A percentile compares a stretch with the other conserved stretches of the same genome.
phyloP scores from a whole-genome alignment of 2,329 filamentous ascomycete genomes.

The Cordyceps militaris region DNA sequence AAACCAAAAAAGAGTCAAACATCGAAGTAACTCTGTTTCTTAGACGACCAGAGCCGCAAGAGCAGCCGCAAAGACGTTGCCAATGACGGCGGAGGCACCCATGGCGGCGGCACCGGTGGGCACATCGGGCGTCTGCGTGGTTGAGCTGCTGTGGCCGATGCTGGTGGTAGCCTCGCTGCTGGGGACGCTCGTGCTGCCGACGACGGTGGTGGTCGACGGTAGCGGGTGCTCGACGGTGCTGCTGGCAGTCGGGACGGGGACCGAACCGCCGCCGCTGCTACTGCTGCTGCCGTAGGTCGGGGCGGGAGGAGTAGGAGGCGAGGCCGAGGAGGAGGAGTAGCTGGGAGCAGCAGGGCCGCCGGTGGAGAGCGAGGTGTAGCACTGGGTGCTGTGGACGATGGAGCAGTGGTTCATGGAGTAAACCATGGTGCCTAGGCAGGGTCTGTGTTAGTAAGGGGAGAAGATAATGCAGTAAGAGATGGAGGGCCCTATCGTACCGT shows the following conservation, averaged over 20 bases:
- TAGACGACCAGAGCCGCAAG: conserved; percentile 6
- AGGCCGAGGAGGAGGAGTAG: background rate
- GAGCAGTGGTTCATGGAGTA: conserved; percentile 32
- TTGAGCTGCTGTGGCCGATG: conserved; percentile 8
- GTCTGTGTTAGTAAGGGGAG: background rate
- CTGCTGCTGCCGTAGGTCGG: conserved; percentile 9
- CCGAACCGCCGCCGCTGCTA: conserved; percentile 11
- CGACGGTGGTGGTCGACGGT: conserved; percentile 3
- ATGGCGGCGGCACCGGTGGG: conserved; percentile 8
- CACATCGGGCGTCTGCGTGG: background rate
- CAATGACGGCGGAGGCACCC: background rate
- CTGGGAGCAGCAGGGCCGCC: conserved; percentile 11
- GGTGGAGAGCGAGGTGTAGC: conserved; percentile 25
- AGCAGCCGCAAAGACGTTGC: conserved; percentile 7
- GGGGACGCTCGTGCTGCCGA: conserved; percentile 12
- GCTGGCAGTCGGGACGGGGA: conserved; percentile 9
- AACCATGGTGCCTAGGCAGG: conserved; percentile 23
- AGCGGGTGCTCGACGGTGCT: conserved; percentile 15
- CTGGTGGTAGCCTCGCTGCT: conserved; percentile 14
- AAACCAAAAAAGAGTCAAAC: background rate
- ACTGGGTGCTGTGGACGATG: conserved; percentile 28
- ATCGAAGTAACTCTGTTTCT: background rate
- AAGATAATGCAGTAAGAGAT: background rate
- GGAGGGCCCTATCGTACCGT: conserved; percentile 19
- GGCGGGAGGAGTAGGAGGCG: background rate